These are phyloP conservation scores for Venturia nashicola DNA, from an alignment of 2,329 filamentous ascomycete genomes.

Conservation along the genomic window DNA sequence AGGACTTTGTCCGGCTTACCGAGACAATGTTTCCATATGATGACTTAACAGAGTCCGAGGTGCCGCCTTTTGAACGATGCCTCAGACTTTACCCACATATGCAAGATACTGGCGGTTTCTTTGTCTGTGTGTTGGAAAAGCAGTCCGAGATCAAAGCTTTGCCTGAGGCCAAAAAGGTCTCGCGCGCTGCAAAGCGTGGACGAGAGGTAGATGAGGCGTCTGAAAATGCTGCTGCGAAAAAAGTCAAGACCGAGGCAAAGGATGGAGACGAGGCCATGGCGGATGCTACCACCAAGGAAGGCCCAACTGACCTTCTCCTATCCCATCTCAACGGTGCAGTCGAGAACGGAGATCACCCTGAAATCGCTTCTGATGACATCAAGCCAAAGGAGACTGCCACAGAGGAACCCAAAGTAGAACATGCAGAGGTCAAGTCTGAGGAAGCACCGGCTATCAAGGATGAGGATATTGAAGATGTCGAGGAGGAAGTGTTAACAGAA, in stretches of 20 bases:
- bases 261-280: background rate
- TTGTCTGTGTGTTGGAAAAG: constrained; percentile 93
- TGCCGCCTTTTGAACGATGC: constrained; percentile 73
- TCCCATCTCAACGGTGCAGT: constrained; percentile 1
- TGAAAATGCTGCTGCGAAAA: background rate
- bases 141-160: constrained; percentile 70
- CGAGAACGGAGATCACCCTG: background rate
- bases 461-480: background rate
- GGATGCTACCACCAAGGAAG: background rate
- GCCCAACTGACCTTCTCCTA: background rate
- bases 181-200: background rate
- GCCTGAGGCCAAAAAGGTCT: constrained; percentile 45
- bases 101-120: constrained; percentile 95
- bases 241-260: background rate
- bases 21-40: constrained; percentile 74
- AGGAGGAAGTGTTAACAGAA: background rate
- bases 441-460: background rate
- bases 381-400: background rate
- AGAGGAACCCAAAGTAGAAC: background rate
- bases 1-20: constrained; percentile 52
- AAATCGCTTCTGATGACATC: background rate
- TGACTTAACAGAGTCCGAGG: constrained; percentile 37
- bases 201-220: background rate
- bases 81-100: constrained; percentile 91
- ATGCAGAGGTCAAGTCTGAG: background rate